Evolutionary conservation across 257 asterid species (phyloP).

Genomic region (Solanum pennellii): DNA sequence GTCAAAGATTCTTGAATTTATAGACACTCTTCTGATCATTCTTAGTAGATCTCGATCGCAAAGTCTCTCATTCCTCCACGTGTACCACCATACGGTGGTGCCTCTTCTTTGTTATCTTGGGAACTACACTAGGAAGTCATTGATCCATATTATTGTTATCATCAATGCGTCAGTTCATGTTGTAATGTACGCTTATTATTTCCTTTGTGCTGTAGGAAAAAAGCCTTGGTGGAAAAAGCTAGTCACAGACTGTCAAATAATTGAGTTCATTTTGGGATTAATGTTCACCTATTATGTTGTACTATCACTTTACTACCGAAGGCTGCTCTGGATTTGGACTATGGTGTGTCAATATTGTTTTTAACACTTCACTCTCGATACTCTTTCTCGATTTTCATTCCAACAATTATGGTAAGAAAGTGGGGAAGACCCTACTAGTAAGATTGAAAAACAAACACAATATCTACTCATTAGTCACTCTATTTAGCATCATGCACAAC

Average conservation of each 20-base stretch:
- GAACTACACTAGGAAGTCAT: constrained; percentile 40
- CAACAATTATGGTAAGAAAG: constrained; percentile 41
- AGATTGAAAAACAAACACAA: neutral
- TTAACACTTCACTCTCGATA: constrained; percentile 51
- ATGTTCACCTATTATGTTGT: constrained; percentile 60
- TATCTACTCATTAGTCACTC: neutral
- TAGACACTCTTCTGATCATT: constrained; percentile 60
- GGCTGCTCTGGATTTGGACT: constrained; percentile 73
- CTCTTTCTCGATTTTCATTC: constrained; percentile 53
- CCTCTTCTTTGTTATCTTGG: constrained; percentile 57
- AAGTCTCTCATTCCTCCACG: constrained; percentile 78
- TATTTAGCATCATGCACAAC: neutral
- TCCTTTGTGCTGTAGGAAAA: constrained; percentile 41
- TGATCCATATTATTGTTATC: constrained; percentile 68
- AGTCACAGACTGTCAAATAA: constrained; percentile 66
- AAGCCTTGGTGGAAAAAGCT: constrained; percentile 72
- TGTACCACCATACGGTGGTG: constrained; percentile 80
- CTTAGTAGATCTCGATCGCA: constrained; percentile 34
- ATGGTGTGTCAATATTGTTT: constrained; percentile 45
- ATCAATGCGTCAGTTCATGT: constrained; percentile 78
- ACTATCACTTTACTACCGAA: constrained; percentile 35
- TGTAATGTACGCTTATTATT: constrained; percentile 65
- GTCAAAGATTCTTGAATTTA: constrained; percentile 63
- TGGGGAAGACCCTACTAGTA: neutral
- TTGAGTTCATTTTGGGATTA: constrained; percentile 69